Evolutionary conservation across 139 green algal species (phyloP), one percentile per base, ranked within the genome.

Genomic region (Desmodesmus armatus): DNA sequence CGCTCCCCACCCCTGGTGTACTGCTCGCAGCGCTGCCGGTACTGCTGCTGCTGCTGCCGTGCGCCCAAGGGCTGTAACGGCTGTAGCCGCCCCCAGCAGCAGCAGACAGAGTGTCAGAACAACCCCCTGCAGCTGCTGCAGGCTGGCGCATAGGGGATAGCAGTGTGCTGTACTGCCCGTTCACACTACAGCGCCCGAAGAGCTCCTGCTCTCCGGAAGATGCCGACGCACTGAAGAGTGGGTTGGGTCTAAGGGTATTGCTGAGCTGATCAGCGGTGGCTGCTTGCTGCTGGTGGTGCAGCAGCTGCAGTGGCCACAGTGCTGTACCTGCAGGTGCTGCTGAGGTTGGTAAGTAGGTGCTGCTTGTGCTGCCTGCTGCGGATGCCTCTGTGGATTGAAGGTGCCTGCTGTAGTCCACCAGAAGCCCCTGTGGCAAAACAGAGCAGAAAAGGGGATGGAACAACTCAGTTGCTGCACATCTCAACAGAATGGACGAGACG

Each of bases 271-370:
- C 69, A 33, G 69, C 69, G n/a, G 69, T 37, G n/a, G 37, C 69
- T 77, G 69, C 5, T 55, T 77, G 69, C 69, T 44, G 66, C 66
- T 39, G 43, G 5, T 79, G 69, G 13, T 51, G 70, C 39, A 40
- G 66, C 11, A 25, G 13, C 13, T 29, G 13, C 27, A n/a, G 29
- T 31, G 25, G 1, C 31, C 1, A 44, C 66, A n/a, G 0, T 3
- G 11, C 66, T 75, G n/a, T 0, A 27, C 66, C 13, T 27, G 3
- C 66, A 44, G 66, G 69, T 35, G 39, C 69, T 78, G 69, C 43
- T 60, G 69, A 53, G 69, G 15, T 53, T 55, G 51, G 39, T 31
- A 0, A 53, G 69, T 13, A 44, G 63, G 31, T 43, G 63, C 63
- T 72, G 63, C 29, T 72, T 33, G n/a, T 55, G 69, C n/a, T 29